Evolutionary conservation across 352 stramenopile species (phyloP).

Genomic region (Pythium aphanidermatum): DNA sequence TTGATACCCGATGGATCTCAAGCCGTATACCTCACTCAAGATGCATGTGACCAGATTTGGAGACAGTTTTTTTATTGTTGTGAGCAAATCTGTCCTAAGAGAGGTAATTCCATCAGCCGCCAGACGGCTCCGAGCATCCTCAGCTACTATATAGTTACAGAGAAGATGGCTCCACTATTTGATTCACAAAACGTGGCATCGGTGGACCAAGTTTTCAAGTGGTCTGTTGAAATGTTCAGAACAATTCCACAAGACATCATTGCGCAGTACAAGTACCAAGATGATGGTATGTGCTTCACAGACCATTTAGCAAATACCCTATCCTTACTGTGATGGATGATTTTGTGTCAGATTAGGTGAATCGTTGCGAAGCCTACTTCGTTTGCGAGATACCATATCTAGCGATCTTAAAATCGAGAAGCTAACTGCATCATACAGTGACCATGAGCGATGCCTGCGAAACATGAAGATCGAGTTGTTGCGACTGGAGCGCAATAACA

Average conservation of each 20-base stretch:
- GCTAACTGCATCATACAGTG: slow-evolving; percentile 28
- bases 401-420: slow-evolving; percentile 51
- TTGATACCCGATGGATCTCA: slow-evolving; percentile 56
- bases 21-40: slow-evolving; percentile 30
- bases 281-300: no score
- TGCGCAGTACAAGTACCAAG: slow-evolving; percentile 77
- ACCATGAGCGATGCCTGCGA: slow-evolving; percentile 43
- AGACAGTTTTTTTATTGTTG: slow-evolving; percentile 39
- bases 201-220: slow-evolving; percentile 41
- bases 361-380: slow-evolving; percentile 54
- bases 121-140: slow-evolving; percentile 29
- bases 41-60: slow-evolving; percentile 43
- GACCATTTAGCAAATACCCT: no score
- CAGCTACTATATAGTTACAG: slow-evolving; percentile 32
- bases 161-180: slow-evolving; percentile 26
- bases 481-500: slow-evolving; percentile 47
- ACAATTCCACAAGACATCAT: slow-evolving; percentile 65
- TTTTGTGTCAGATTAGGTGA: slow-evolving; percentile 34
- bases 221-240: slow-evolving; percentile 39
- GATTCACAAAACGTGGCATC: slow-evolving; percentile 2
- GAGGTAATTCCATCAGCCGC: no score
- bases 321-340: no score
- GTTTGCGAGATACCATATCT: slow-evolving; percentile 63
- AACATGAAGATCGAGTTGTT: slow-evolving; percentile 61
- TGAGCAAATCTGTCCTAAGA: no score